Base-by-base conservation (phyloP, 2,329 filamentous ascomycete species). In the Penicillium psychrosexuale region DNA sequence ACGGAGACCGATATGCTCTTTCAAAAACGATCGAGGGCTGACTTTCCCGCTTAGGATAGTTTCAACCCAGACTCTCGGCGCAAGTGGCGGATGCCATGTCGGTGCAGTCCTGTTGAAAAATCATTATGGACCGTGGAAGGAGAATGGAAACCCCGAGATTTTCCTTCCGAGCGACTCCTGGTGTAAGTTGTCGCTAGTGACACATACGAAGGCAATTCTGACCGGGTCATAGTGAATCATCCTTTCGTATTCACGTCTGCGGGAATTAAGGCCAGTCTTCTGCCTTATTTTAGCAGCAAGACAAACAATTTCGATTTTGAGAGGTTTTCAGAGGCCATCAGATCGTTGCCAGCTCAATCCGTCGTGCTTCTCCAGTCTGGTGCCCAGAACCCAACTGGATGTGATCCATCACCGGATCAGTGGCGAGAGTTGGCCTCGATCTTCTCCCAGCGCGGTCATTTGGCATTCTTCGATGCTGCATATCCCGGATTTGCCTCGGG, bases 341-440 rank as follows among this genome's bases (percentile, higher is more conserved):
- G 22, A 28, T 31, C 39, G 0, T 28, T 60, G 8, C 58, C 58
- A 31, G 39, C 53, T 47, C 56, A 58, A 22, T 60, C 58, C 15
- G 58, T 60, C 3, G 13, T 60, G 22, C 58, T 60, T 27, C 28
- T 60, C 6, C 58, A 60, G 17, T 56, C 58, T 1, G 43, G 43
- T 19, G 58, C 58, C 9, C 58, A 60, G n/a, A 60, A 60, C 12
- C 58, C 58, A 24, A 60, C 58, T 22, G 58, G 58, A 31, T 43
- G 53, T 38, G 58, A 60, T 31, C 58, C 58, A 5, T 47, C 58
- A 3, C 50, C n/a, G 8, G 49, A 56, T 3, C 58, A 60, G 15
- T 60, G 58, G 58, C 34, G 9, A 33, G 47, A 50, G 13, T 36
- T 60, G 5, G 53, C 56, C 3, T 38, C 46, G 3, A 54, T 59